Evolutionary conservation across 805 yeast species (phyloP).

Genomic region (Candida parachauliodes): DNA sequence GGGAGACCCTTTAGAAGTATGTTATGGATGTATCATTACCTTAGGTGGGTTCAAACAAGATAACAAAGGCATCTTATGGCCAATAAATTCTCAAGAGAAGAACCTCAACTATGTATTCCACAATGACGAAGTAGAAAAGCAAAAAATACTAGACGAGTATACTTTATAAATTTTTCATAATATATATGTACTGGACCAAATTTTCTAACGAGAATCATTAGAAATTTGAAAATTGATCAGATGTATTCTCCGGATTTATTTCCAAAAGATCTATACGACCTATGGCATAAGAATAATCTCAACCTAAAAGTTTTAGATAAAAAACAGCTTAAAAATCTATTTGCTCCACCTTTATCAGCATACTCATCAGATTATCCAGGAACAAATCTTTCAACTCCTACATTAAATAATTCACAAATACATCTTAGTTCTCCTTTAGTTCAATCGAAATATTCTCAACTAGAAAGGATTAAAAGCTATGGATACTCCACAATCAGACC

Average conservation of each 20-base stretch:
- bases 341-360: slow-evolving; percentile 54
- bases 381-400: slow-evolving; percentile 17
- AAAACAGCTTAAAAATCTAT: slow-evolving; percentile 17
- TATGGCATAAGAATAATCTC: slow-evolving; percentile 29
- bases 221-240: background rate
- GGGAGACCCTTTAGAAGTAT: slow-evolving; percentile 33
- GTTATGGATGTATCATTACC: slow-evolving; percentile 76
- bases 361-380: slow-evolving; percentile 46
- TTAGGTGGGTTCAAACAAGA: slow-evolving; percentile 39
- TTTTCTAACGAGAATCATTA: background rate
- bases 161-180: slow-evolving; percentile 1
- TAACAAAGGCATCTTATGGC: slow-evolving; percentile 28
- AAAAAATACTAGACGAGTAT: slow-evolving; percentile 42
- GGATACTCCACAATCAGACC: slow-evolving; percentile 37
- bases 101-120: slow-evolving; percentile 8
- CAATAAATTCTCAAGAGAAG: slow-evolving; percentile 11
- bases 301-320: background rate
- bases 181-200: slow-evolving; percentile 4
- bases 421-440: slow-evolving; percentile 16
- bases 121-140: slow-evolving; percentile 19
- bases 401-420: slow-evolving; percentile 7
- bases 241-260: slow-evolving; percentile 51
- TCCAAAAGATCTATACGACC: slow-evolving; percentile 42
- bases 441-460: slow-evolving; percentile 18
- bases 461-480: slow-evolving; percentile 25